Evolutionary conservation across 345 rosid species (phyloP), one percentile per base, ranked within the genome.

Genomic region (Populus simonii): DNA sequence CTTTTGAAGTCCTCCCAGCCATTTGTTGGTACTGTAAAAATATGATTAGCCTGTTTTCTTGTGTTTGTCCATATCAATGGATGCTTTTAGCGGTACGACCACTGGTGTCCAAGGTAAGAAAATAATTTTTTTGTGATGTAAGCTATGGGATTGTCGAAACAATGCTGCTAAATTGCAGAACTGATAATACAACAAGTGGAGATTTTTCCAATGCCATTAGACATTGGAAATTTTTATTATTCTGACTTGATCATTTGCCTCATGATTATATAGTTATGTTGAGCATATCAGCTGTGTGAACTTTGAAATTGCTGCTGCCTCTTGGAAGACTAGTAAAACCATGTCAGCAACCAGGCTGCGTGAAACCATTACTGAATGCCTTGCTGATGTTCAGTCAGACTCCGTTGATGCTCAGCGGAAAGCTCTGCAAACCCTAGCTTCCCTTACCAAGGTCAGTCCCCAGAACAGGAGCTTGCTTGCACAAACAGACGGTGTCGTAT

Each of bases 391-490:
- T 39, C 79, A 70, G 67, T 84, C 87, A 2, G 84, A 73, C 61
- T 83, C 87, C 18, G 17, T 18, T 1, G 90, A 86, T 5, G 71
- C 53, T 20, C 86, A 82, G 79, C 85, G 75, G 38, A 88, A 81
- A 75, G 86, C 92, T 57, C 84, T 90, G 67, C 87, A 80, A 57
- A 82, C 81, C 39, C 83, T 91, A 31, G 86, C 74, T 67, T 80
- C 87, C 70, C 70, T 88, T 63, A 88, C 91, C 79, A 80, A 67
- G 76, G 89, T 88, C 55, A 89, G 84, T 55, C 85, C 87, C 27
- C 87, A 80, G 0, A 84, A 82, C 78, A 75, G 94, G 68, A 83
- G 65, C 55, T 61, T 87, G 61, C 74, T 89, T 15, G 86, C 88
- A 27, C 85, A 87, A 66, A 72, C 85, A 11, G 80, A 85, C 39